Percentiles rank a stretch among this genome's conserved stretches.
Conservation (phyloP, 169 alveolate species). For the Eimeria mitis region DNA sequence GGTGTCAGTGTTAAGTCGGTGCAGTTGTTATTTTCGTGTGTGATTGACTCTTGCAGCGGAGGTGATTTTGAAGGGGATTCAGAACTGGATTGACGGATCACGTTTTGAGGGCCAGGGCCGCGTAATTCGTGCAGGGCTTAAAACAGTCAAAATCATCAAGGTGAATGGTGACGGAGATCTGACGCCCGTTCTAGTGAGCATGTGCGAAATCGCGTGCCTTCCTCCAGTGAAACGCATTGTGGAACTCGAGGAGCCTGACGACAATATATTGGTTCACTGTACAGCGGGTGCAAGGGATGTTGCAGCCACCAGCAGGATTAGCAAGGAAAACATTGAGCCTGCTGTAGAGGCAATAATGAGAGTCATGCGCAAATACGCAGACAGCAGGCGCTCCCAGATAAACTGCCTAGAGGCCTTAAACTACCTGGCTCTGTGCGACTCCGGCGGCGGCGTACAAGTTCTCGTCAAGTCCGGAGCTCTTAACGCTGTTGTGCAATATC, state of each 20-base stretch:
- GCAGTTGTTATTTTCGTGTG: not conserved
- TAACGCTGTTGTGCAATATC: slow-evolving; percentile 89
- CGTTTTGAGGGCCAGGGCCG: slow-evolving; percentile 89
- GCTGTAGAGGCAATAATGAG: slow-evolving; percentile 88
- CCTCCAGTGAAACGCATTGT: slow-evolving; percentile 89
- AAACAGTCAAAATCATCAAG: slow-evolving; percentile 87
- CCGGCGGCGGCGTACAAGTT: slow-evolving; percentile 86
- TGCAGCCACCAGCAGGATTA: slow-evolving; percentile 87
- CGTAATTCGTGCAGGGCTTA: slow-evolving; percentile 90
- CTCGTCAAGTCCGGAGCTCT: slow-evolving; percentile 88
- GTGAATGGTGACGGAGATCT: slow-evolving; percentile 83
- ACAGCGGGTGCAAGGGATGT: slow-evolving; percentile 87
- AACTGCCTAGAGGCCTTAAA: slow-evolving; percentile 89
- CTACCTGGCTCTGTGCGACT: slow-evolving; percentile 87
- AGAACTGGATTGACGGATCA: slow-evolving; percentile 90
- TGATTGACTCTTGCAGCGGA: slow-evolving; percentile 68
- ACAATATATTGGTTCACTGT: slow-evolving; percentile 90
- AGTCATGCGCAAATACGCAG: slow-evolving; percentile 91
- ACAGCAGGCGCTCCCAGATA: slow-evolving; percentile 91
- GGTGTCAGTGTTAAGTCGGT: not conserved
- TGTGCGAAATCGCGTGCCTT: slow-evolving; percentile 89
- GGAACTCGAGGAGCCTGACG: slow-evolving; percentile 92
- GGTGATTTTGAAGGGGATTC: slow-evolving; percentile 87
- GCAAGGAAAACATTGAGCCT: slow-evolving; percentile 84
- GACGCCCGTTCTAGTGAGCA: slow-evolving; percentile 82